phyloP scores from a whole-genome alignment of 2,329 filamentous ascomycete species.

The Ophiostoma australiae region DNA sequence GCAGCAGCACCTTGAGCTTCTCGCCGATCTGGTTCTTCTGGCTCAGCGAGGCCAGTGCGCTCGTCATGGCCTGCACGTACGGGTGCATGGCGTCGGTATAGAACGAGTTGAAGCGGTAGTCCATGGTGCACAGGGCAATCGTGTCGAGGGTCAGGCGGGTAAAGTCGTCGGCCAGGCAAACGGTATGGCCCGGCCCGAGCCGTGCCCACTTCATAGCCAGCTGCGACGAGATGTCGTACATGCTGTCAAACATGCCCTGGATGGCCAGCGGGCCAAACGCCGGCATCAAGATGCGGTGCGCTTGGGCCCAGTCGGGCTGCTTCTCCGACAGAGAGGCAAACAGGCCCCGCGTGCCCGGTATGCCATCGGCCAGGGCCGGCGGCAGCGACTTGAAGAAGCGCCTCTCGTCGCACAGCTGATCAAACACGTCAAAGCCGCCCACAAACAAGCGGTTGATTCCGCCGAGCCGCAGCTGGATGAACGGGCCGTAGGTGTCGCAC shows the following conservation, averaged over 20 bases:
- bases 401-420: slow-evolving; percentile 29
- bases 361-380: slow-evolving; percentile 12
- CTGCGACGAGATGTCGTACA: slow-evolving; percentile 63
- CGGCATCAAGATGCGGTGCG: slow-evolving; percentile 61
- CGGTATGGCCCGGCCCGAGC: slow-evolving; percentile 51
- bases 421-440: slow-evolving; percentile 25
- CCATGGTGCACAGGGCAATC: slow-evolving; percentile 56
- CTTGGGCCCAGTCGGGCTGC: slow-evolving; percentile 61
- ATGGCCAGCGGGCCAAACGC: slow-evolving; percentile 66
- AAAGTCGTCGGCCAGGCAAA: slow-evolving; percentile 60
- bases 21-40: slow-evolving; percentile 46
- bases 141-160: slow-evolving; percentile 59
- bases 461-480: slow-evolving; percentile 24
- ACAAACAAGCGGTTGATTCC: slow-evolving; percentile 23
- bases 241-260: slow-evolving; percentile 61
- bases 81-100: slow-evolving; percentile 62
- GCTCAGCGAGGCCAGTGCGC: slow-evolving; percentile 45
- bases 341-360: slow-evolving; percentile 21
- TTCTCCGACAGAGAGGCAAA: slow-evolving; percentile 31
- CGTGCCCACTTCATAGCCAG: slow-evolving; percentile 66
- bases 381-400: slow-evolving; percentile 22
- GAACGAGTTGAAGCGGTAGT: slow-evolving; percentile 58
- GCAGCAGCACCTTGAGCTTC: slow-evolving; percentile 33
- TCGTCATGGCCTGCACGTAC: slow-evolving; percentile 63
- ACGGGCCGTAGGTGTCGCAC: slow-evolving; percentile 25